Conservation (phyloP, 805 yeast genomes). For the Lachancea sp. region DNA sequence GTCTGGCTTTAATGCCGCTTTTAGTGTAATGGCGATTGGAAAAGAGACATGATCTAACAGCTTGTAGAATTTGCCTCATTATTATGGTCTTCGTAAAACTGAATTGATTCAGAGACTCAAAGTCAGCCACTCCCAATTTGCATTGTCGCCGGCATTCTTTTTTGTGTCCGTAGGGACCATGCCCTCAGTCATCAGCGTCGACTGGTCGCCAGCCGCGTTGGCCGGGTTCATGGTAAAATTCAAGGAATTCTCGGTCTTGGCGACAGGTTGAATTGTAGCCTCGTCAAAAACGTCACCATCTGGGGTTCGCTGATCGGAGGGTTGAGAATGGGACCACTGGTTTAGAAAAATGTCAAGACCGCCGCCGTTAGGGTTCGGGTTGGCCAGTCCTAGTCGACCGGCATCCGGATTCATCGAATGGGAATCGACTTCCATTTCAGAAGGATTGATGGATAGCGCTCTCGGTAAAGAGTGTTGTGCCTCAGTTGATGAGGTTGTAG, state of each 20-base stretch:
- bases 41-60: neutral
- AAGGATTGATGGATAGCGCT: neutral
- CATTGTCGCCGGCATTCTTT: constrained; percentile 9
- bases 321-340: constrained; percentile 2
- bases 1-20: too few species aligned
- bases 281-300: neutral
- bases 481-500: neutral
- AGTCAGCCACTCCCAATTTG: constrained; percentile 14
- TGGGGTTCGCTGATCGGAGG: constrained; percentile 1
- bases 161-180: neutral
- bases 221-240: neutral
- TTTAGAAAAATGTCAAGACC: constrained; percentile 3
- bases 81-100: too few species aligned
- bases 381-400: neutral
- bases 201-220: neutral
- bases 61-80: neutral
- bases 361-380: neutral
- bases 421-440: constrained; percentile 7
- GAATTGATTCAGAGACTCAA: constrained; percentile 11
- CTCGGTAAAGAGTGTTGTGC: neutral
- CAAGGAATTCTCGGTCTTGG: neutral
- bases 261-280: neutral
- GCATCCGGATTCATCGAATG: neutral
- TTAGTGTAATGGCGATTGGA: too few species aligned
- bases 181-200: neutral